A percentile compares a stretch with the other conserved stretches of the same genome.
Evolutionary conservation across 352 stramenopile species (phyloP).

Genomic region (Globisporangium heterothallicum): DNA sequence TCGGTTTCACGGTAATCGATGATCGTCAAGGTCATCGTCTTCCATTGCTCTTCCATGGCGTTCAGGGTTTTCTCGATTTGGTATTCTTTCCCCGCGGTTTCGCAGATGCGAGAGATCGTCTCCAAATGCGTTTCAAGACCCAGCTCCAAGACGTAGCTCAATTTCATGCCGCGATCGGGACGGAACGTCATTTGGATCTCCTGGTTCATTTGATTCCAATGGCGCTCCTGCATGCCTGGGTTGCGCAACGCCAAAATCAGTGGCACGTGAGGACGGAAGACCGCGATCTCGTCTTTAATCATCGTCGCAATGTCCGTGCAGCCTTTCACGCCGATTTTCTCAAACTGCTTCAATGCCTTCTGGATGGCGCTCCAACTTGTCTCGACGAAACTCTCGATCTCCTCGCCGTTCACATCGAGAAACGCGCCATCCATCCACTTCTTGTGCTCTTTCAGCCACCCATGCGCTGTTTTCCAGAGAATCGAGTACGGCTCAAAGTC

Average conservation of each 20-base stretch:
- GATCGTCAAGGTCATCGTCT: slow-evolving; percentile 78
- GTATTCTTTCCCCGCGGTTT: slow-evolving; percentile 93
- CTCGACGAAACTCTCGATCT: slow-evolving; percentile 89
- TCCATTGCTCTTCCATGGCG: slow-evolving; percentile 90
- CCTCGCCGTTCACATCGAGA: slow-evolving; percentile 87
- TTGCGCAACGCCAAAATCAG: slow-evolving; percentile 88
- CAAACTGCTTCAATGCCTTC: slow-evolving; percentile 92
- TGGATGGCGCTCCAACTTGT: slow-evolving; percentile 78
- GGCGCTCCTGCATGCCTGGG: slow-evolving; percentile 90
- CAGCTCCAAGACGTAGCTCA: slow-evolving; percentile 80
- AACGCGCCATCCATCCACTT: slow-evolving; percentile 92
- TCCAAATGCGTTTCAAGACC: slow-evolving; percentile 86
- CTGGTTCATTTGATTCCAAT: slow-evolving; percentile 90
- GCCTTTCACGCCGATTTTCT: slow-evolving; percentile 82
- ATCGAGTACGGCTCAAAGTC: slow-evolving; percentile 94
- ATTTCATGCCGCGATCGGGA: slow-evolving; percentile 77
- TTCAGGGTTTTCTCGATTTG: slow-evolving; percentile 92
- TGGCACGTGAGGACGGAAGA: slow-evolving; percentile 87
- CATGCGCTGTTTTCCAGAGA: slow-evolving; percentile 89
- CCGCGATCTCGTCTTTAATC: slow-evolving; percentile 89
- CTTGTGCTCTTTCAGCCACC: slow-evolving; percentile 89
- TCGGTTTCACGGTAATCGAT: slow-evolving; percentile 90
- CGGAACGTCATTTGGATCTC: slow-evolving; percentile 83
- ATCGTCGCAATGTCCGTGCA: slow-evolving; percentile 83
- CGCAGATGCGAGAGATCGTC: slow-evolving; percentile 87